Evolutionary conservation across 2,329 filamentous ascomycete species (phyloP).

Genomic region (Tolypocladium pustulatum): DNA sequence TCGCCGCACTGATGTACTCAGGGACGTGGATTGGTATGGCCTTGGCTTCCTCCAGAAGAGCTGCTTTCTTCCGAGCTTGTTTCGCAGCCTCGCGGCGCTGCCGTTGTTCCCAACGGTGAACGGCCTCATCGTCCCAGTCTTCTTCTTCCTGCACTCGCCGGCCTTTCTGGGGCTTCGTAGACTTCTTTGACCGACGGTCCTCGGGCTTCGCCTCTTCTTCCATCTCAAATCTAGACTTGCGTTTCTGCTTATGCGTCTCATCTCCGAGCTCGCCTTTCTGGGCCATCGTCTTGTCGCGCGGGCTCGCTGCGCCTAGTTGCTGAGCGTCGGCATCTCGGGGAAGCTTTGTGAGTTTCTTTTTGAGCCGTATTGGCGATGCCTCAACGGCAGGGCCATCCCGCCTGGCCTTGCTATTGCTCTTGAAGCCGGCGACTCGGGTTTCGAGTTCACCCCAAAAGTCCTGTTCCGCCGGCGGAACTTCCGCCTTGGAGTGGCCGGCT

Average conservation of each 20-base stretch:
- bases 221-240: constrained; percentile 20
- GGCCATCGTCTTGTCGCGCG: background rate
- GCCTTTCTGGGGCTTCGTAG: constrained; percentile 13
- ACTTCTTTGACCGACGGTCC: constrained; percentile 12
- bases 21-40: constrained; percentile 64
- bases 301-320: background rate
- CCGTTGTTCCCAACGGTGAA: constrained; percentile 24
- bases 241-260: constrained; percentile 10
- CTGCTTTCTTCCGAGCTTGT: constrained; percentile 26
- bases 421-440: constrained; percentile 8
- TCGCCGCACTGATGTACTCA: constrained; percentile 82
- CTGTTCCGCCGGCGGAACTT: background rate
- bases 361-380: background rate
- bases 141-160: constrained; percentile 15
- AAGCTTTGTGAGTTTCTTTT: background rate
- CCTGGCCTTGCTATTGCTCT: constrained; percentile 1
- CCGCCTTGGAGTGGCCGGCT: background rate
- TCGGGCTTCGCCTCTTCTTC: constrained; percentile 10
- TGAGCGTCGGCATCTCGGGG: background rate
- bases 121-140: constrained; percentile 28
- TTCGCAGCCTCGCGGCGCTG: constrained; percentile 32
- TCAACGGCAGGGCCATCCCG: background rate
- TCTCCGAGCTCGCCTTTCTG: background rate
- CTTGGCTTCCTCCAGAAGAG: constrained; percentile 28
- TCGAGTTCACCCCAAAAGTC: constrained; percentile 16